Conservation (phyloP, 2,329 filamentous ascomycete species). For the Trichoderma guizhouense region DNA sequence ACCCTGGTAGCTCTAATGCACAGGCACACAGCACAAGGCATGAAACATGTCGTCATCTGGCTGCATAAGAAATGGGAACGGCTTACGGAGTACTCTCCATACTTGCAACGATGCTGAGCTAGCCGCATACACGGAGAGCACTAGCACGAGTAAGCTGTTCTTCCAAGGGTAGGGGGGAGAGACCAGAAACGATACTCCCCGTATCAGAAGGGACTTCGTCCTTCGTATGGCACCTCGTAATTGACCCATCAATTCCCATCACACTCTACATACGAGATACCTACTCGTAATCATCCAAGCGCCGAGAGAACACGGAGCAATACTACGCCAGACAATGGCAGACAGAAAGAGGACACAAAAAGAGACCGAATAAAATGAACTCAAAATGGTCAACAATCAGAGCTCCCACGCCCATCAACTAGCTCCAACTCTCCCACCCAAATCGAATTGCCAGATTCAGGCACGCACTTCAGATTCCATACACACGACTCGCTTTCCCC, state of each 20-base stretch:
- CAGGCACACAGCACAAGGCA: not conserved
- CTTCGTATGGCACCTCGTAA: not conserved
- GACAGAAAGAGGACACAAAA: not conserved
- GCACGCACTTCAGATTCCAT: not conserved
- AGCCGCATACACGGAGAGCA: not conserved
- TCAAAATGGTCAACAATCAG: not conserved
- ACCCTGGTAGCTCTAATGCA: not conserved
- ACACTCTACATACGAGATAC: not conserved
- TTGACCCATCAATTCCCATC: not conserved
- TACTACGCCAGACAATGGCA: not conserved
- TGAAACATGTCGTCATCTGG: not conserved
- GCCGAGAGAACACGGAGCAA: not conserved
- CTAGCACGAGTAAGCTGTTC: not conserved
- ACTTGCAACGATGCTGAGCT: not conserved
- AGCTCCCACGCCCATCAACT: not conserved
- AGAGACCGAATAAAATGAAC: not conserved
- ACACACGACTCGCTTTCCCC: not conserved
- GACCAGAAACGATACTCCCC: not conserved
- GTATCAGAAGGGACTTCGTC: not conserved
- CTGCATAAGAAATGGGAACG: not conserved
- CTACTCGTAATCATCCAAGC: not conserved
- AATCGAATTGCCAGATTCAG: not conserved
- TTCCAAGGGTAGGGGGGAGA: not conserved
- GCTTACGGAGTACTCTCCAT: not conserved
- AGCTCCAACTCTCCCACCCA: not conserved